Base-by-base conservation (phyloP, 331 rosid species). In the Erythrophleum ivorense region DNA sequence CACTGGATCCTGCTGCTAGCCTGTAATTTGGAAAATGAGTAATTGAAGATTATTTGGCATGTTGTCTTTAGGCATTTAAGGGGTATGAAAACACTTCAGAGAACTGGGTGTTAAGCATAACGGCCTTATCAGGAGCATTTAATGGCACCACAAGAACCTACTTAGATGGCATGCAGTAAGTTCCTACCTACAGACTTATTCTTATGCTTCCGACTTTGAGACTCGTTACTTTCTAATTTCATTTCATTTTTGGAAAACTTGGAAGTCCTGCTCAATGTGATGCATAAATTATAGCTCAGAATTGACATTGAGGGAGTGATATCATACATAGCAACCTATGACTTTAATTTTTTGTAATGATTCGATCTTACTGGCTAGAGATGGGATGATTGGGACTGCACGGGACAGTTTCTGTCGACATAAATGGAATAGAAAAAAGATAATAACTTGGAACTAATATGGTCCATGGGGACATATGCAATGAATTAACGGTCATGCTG, bases 121-220 rank as follows among this genome's bases (percentile, higher is more conserved):
- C 99, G 0, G 86, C 97, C 63, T 89, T 96, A 81, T 96, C 99
- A 0, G 99, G 99, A 69, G 97, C 98, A 21, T 96, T 96, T 86
- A 96, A 96, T 86, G 99, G 99, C 80, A 96, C 98, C 34, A 96
- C 99, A 24, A 93, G 99, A 84, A 48, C 98, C 81, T 96, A 96
- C 88, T 63, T 91, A 21, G 99, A 96, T 78, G 99, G 99, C 86
- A 89, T 96, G 87, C 97, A 86, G 99, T 96, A 87, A 93, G 99
- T 90, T 84, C 77, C 64, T 24, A 54, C 80, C 69, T 40, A 18
- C 72, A 33, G 66, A 59, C 85, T 81, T 59, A 16, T 71, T 15
- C 24, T 34, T 78, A 18, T 71, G 31, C 48, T 75, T 24, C 75
- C 18, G 14, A 70, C 58, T 48, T 31, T 1, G n/a, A 70, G 75